These are phyloP conservation scores for Lasiodiplodia theobromae DNA, from an alignment of 2,329 filamentous ascomycete species.

Conservation along the genomic window DNA sequence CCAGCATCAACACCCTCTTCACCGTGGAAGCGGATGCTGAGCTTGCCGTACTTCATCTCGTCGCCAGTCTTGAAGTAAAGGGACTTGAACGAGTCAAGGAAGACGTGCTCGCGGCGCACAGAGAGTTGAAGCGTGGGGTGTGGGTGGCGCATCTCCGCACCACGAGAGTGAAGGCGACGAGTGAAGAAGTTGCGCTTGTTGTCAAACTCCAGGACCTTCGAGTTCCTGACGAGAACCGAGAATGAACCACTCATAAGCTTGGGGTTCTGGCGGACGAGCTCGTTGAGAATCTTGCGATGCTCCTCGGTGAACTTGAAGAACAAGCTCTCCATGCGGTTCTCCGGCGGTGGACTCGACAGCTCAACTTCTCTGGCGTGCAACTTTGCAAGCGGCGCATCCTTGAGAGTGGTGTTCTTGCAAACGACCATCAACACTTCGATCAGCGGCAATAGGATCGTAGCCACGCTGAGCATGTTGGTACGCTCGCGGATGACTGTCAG, in stretches of 20 bases:
- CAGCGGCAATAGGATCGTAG: conserved; percentile 89
- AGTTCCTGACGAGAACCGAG: conserved; percentile 94
- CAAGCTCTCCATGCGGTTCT: conserved; percentile 82
- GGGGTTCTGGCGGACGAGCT: conserved; percentile 94
- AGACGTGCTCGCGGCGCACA: conserved; percentile 92
- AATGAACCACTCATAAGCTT: conserved; percentile 99
- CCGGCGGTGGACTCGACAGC: conserved; percentile 77
- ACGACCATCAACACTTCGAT: conserved; percentile 99
- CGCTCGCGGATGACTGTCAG: conserved; percentile 86
- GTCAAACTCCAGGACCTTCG: conserved; percentile 98
- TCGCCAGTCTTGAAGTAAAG: conserved; percentile 96
- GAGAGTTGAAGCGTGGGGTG: conserved; percentile 83
- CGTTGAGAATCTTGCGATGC: conserved; percentile 96
- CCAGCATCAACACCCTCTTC: conserved; percentile 98
- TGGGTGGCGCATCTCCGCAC: conserved; percentile 72
- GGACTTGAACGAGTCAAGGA: conserved; percentile 98
- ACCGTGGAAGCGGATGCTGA: conserved; percentile 95
- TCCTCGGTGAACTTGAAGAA: conserved; percentile 99
- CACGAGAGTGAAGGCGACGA: conserved; percentile 83
- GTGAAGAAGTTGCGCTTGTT: conserved; percentile 99
- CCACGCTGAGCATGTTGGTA: conserved; percentile 95
- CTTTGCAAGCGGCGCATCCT: conserved; percentile 64
- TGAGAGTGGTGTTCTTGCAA: conserved; percentile 93
- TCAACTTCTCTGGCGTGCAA: conserved; percentile 68
- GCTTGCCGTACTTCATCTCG: conserved; percentile 98